Evolutionary conservation across 805 yeast genomes (phyloP), one percentile per base, ranked within the genome.

Genomic region (Cyberlindnera nakhonratchasimensis): DNA sequence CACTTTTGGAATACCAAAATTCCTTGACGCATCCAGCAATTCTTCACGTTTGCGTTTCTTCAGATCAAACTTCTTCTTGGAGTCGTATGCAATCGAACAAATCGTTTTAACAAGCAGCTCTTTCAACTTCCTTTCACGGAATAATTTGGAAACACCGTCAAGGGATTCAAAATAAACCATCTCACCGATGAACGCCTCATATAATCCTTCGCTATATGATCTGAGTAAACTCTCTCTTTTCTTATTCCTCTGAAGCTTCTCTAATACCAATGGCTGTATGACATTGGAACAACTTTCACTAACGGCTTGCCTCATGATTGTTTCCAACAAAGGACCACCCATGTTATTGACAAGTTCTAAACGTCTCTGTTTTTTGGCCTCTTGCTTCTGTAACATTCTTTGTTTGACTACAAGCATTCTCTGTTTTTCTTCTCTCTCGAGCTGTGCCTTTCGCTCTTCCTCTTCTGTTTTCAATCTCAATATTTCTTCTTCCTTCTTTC

Each of bases 131-230:
- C 40, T 52, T 1, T 62, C 50, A 33, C 72, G 57, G 32, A 68
- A 57, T 2, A 46, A 24, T n/a, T 66, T 71, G 0, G 93, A 84
- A 34, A 63, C 60, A 2, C 66, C 56, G 22, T 72, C 72, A 31
- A 72, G 53, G 0, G 67, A 60, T 3, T 64, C 58, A 29, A 72
- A 59, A 52, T 70, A 77, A 0, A 76, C 55, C 29, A 74, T 66
- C 49, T 84, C 90, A 33, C 74, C 70, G 31, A 86, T 54, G 51
- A 85, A 81, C 0, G 90, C 86, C 14, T 60, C 54, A 47, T 66
- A 82, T 1, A 86, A 57, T 30, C 79, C 85, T 1, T 59, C 53
- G 2, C 80, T 55, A n/a, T 82, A 61, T 0, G 61, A 44, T 0
- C 67, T 57, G 2, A 79, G 57, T 1, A 69, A 39, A 19, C 60